A percentile compares a stretch with the other conserved stretches of the same genome.
These are phyloP conservation scores for Kodamaea hsintzibuensis DNA, from an alignment of 805 yeast species.

Conservation along the genomic window DNA sequence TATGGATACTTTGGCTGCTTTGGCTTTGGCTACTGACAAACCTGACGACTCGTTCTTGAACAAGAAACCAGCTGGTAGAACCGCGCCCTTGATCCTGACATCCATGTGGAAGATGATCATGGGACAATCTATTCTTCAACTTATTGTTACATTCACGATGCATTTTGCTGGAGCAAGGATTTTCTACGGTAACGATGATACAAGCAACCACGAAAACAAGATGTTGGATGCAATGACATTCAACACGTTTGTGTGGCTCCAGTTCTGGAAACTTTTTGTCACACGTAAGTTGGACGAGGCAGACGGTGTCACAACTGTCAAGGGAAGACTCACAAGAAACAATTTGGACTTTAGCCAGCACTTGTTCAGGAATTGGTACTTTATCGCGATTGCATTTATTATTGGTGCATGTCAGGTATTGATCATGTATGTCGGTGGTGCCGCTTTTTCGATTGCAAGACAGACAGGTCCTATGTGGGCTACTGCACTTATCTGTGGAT, in stretches of 20 bases:
- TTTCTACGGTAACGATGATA: constrained; percentile 46
- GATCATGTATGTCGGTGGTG: constrained; percentile 97
- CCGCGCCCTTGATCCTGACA: constrained; percentile 73
- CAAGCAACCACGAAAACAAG: constrained; percentile 47
- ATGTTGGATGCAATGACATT: constrained; percentile 84
- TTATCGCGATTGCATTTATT: constrained; percentile 65
- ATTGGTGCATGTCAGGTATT: constrained; percentile 84
- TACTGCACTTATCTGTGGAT: constrained; percentile 79
- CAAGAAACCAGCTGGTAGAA: constrained; percentile 81
- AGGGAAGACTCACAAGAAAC: constrained; percentile 57
- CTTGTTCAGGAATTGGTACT: constrained; percentile 79
- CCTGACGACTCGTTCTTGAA: constrained; percentile 82
- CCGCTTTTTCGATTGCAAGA: constrained; percentile 80
- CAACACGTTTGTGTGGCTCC: constrained; percentile 97
- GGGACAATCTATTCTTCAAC: constrained; percentile 81
- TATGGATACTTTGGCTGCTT: constrained; percentile 97
- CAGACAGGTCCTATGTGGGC: constrained; percentile 91
- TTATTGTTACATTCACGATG: constrained; percentile 72
- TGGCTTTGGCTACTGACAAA: constrained; percentile 96
- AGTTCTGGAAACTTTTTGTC: constrained; percentile 88
- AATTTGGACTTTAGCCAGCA: constrained; percentile 84
- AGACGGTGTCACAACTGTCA: constrained; percentile 59
- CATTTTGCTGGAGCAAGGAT: constrained; percentile 75
- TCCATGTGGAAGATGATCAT: constrained; percentile 99
- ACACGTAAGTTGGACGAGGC: constrained; percentile 90